A percentile compares a stretch with the other conserved stretches of the same genome.
Evolutionary conservation across 2,329 filamentous ascomycete species (phyloP).

Genomic region (Cytospora piceicola): DNA sequence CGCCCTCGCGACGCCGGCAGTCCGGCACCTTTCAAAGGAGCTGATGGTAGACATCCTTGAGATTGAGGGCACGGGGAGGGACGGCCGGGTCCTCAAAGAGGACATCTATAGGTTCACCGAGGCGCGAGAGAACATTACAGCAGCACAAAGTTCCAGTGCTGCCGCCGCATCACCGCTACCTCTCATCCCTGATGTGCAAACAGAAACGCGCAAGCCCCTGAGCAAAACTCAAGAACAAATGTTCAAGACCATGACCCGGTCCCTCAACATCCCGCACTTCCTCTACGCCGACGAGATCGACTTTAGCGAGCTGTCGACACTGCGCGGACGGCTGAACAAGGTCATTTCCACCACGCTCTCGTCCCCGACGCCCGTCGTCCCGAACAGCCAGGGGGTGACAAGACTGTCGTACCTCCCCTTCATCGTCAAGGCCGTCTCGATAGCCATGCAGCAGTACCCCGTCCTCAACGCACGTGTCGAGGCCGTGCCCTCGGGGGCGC

Average conservation of each 20-base stretch:
- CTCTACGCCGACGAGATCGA: conserved; percentile 91
- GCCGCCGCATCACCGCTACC: conserved; percentile 34
- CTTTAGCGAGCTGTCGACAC: conserved; percentile 71
- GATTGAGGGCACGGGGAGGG: conserved; percentile 82
- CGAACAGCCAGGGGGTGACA: conserved; percentile 35
- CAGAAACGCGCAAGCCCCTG: conserved; percentile 71
- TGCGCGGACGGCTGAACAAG: conserved; percentile 76
- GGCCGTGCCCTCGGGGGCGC: conserved; percentile 46
- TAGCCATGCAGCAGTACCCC: conserved; percentile 80
- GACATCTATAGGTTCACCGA: conserved; percentile 78
- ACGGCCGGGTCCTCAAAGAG: conserved; percentile 90
- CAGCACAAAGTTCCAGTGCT: background rate
- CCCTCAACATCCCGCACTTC: conserved; percentile 90
- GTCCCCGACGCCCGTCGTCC: conserved; percentile 41
- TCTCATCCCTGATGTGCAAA: conserved; percentile 54
- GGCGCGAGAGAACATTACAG: conserved; percentile 45
- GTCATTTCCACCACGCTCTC: conserved; percentile 48
- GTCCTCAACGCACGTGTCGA: conserved; percentile 88
- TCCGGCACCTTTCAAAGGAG: conserved; percentile 84
- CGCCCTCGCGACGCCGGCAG: conserved; percentile 85
- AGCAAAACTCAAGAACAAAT: conserved; percentile 85
- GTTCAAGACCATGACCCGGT: conserved; percentile 97
- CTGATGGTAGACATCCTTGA: conserved; percentile 76
- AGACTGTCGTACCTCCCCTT: conserved; percentile 92
- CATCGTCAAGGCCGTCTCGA: conserved; percentile 91